A percentile compares a stretch with the other conserved stretches of the same genome.
phyloP scores from a whole-genome alignment of 352 stramenopile genomes.

The Pythium grandisporangium region DNA sequence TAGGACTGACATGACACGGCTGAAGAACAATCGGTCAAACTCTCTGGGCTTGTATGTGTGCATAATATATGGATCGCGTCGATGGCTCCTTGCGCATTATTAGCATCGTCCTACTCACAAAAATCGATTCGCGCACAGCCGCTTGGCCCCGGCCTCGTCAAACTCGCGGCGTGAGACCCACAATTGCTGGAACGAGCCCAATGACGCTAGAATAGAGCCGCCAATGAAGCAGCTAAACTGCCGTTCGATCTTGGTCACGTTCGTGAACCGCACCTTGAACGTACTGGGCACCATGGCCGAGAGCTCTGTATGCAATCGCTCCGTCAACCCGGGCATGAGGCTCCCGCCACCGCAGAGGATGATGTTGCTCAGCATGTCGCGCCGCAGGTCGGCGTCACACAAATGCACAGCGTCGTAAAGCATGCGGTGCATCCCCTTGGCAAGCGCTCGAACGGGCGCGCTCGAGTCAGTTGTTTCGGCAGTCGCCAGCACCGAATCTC shows the following conservation, averaged over 20 bases:
- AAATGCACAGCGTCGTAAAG: slow-evolving; percentile 77
- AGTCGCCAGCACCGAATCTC: slow-evolving; percentile 2
- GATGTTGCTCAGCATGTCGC: slow-evolving; percentile 84
- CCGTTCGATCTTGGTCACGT: slow-evolving; percentile 70
- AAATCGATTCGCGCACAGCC: slow-evolving; percentile 66
- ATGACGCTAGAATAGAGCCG: slow-evolving; percentile 77
- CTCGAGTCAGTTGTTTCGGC: slow-evolving; percentile 41
- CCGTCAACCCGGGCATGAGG: slow-evolving; percentile 61
- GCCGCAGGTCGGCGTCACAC: slow-evolving; percentile 72
- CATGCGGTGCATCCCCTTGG: slow-evolving; percentile 71
- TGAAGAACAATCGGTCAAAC: no score
- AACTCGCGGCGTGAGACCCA: slow-evolving; percentile 84
- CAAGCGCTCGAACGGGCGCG: slow-evolving; percentile 28
- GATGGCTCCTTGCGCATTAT: no score
- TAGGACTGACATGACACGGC: no score
- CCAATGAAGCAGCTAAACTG: slow-evolving; percentile 87
- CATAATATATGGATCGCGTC: no score
- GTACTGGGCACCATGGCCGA: slow-evolving; percentile 69
- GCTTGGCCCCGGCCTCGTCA: slow-evolving; percentile 63
- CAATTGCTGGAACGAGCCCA: slow-evolving; percentile 84
- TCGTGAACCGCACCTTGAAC: slow-evolving; percentile 84
- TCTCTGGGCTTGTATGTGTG: no score
- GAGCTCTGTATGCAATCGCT: slow-evolving; percentile 74
- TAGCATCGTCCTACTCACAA: no score
- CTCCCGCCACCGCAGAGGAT: slow-evolving; percentile 80